phyloP scores from a whole-genome alignment of 441 rosid genomes.

The Monsonia emarginata region DNA sequence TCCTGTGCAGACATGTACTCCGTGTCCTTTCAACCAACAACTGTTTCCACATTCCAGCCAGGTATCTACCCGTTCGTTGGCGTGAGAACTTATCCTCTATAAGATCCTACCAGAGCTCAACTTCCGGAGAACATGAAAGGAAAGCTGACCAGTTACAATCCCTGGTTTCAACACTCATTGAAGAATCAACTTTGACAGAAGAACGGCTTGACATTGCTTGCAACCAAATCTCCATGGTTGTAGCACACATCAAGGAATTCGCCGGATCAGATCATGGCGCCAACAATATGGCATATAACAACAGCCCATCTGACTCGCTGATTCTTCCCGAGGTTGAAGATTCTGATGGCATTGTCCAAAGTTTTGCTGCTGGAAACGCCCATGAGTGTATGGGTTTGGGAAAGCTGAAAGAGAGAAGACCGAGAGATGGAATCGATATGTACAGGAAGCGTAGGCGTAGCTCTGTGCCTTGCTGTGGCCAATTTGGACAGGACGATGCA shows the following conservation, averaged over 20 bases:
- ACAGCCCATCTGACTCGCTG: conserved; percentile 37
- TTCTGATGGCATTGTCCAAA: conserved; percentile 34
- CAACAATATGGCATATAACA: conserved; percentile 21
- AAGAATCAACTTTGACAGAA: conserved; percentile 42
- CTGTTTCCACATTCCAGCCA: conserved; percentile 56
- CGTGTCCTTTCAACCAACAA: conserved; percentile 48
- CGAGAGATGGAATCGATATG: conserved; percentile 32
- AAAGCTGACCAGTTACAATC: conserved; percentile 40
- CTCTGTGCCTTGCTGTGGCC: conserved; percentile 38
- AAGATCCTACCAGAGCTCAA: conserved; percentile 13
- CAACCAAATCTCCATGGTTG: conserved; percentile 32
- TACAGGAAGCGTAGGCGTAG: conserved; percentile 33
- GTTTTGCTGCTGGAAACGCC: conserved; percentile 27
- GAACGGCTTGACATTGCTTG: conserved; percentile 50
- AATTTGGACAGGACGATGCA: conserved; percentile 39
- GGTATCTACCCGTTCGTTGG: conserved; percentile 38
- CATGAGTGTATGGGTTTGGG: conserved; percentile 28
- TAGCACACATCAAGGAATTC: conserved; percentile 35
- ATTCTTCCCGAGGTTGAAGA: conserved; percentile 41
- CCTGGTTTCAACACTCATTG: conserved; percentile 34
- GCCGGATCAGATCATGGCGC: conserved; percentile 27
- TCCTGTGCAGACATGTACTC: conserved; percentile 53
- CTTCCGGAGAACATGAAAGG: conserved; percentile 23
- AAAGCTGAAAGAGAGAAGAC: conserved; percentile 43
- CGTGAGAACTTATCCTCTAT: conserved; percentile 19